These are phyloP conservation scores for Amaranthus tricolor DNA, from an alignment of 179 eudicot genomes.

Conservation along the genomic window DNA sequence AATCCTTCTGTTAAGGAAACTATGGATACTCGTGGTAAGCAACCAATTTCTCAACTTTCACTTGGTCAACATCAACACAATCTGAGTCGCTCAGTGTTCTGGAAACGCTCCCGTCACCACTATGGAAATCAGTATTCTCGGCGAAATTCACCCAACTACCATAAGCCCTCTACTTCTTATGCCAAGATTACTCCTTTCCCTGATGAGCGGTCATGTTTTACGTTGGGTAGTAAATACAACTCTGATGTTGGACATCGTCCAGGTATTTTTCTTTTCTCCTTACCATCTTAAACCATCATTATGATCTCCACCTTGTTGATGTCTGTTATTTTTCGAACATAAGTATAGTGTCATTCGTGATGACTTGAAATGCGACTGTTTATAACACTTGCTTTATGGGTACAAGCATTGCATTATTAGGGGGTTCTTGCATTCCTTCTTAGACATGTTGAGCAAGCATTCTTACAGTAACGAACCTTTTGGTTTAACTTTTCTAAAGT, in stretches of 20 bases:
- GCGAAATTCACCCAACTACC: constrained; percentile 38
- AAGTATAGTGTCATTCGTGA: background rate
- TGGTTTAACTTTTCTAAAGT: too few relatives aligned
- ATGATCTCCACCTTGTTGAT: background rate
- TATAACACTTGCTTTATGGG: too few relatives aligned
- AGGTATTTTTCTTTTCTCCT: constrained; percentile 38
- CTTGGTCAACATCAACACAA: constrained; percentile 45
- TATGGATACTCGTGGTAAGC: constrained; percentile 44
- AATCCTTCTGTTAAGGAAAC: constrained; percentile 37
- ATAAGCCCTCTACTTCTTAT: constrained; percentile 46
- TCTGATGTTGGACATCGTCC: constrained; percentile 34
- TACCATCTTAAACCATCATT: background rate
- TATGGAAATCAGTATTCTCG: constrained; percentile 53
- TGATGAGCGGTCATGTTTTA: constrained; percentile 40
- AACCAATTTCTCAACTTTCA: constrained; percentile 34
- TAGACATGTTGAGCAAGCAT: background rate
- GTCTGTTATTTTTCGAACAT: background rate
- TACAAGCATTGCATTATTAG: background rate
- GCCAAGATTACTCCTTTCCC: constrained; percentile 34
- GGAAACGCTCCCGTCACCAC: constrained; percentile 54
- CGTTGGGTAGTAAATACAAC: constrained; percentile 38
- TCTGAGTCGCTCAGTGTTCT: constrained; percentile 41
- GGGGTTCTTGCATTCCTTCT: too few relatives aligned
- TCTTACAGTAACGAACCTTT: too few relatives aligned
- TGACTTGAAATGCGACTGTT: background rate